A percentile compares a stretch with the other conserved stretches of the same genome.
These are phyloP conservation scores for Capsicum chinense DNA, from an alignment of 257 asterid genomes.

Conservation along the genomic window DNA sequence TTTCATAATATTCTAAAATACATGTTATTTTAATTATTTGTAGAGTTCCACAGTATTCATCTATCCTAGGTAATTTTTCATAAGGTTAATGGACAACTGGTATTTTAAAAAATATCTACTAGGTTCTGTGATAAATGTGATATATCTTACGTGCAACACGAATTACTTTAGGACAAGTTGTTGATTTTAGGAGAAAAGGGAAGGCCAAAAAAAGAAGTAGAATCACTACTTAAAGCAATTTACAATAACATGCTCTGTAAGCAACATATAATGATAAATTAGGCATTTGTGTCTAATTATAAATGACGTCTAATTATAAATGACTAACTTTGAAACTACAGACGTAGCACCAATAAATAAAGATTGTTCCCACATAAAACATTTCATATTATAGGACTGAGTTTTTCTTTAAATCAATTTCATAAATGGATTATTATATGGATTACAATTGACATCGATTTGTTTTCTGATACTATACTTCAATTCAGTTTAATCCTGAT, in stretches of 20 bases:
- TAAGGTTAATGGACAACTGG: not conserved
- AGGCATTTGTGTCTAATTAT: not conserved
- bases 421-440: not conserved
- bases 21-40: not conserved
- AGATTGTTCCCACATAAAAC: not conserved
- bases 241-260: not conserved
- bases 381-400: not conserved
- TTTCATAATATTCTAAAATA: not conserved
- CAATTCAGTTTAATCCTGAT: conserved; percentile 61
- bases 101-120: not conserved
- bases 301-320: not conserved
- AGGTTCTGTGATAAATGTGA: not conserved
- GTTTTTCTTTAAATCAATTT: not conserved
- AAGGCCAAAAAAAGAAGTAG: not conserved
- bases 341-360: not conserved
- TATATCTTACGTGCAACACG: not conserved
- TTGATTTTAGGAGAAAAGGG: not conserved
- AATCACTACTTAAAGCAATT: not conserved
- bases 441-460: not conserved
- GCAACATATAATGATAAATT: not conserved
- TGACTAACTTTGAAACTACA: not conserved
- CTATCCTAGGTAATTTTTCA: not conserved
- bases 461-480: conserved; percentile 19
- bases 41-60: not conserved
- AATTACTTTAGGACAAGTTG: not conserved